phyloP scores from a whole-genome alignment of 495 filamentous ascomycete genomes.

The Neurospora africana region DNA sequence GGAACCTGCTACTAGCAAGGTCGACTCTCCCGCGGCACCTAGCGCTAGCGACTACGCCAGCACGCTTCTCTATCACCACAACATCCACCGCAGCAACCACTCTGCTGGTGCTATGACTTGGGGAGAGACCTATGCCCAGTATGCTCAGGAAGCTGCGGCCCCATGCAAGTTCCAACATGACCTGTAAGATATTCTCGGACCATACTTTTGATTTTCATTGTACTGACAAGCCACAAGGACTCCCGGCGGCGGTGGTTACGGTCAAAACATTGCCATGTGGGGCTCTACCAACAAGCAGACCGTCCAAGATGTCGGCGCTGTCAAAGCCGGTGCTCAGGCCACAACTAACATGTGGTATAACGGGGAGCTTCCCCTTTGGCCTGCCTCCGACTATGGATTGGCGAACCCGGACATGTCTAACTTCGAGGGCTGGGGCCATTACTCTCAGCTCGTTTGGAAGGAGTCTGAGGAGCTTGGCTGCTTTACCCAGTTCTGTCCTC shows the following conservation, averaged over 20 bases:
- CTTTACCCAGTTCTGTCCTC: constrained; percentile 42
- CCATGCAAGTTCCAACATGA: constrained; percentile 67
- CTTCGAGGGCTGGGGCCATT: constrained; percentile 73
- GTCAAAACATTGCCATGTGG: constrained; percentile 69
- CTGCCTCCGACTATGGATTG: constrained; percentile 27
- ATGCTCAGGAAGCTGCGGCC: constrained; percentile 38
- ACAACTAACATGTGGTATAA: constrained; percentile 81
- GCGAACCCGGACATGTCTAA: constrained; percentile 42
- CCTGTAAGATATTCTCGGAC: constrained; percentile 46
- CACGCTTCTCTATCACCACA: constrained; percentile 59
- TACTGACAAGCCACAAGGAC: constrained; percentile 17
- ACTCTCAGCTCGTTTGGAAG: constrained; percentile 87
- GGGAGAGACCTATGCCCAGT: constrained; percentile 49
- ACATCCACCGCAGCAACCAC: constrained; percentile 78
- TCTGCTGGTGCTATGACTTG: constrained; percentile 54
- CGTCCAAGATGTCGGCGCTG: constrained; percentile 17
- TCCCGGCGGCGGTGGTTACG: constrained; percentile 55
- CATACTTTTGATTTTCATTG: neutral
- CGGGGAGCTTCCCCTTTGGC: constrained; percentile 47
- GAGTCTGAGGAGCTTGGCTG: constrained; percentile 63
- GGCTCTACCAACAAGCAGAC: constrained; percentile 16
- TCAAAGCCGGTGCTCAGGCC: constrained; percentile 45
- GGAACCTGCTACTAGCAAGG: constrained; percentile 4
- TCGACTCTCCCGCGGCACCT: constrained; percentile 7
- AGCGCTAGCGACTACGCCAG: constrained; percentile 19